Evolutionary conservation across 176 grass and related monocot genomes (phyloP), one percentile per base, ranked within the genome.

Genomic region (Dactylis glomerata): DNA sequence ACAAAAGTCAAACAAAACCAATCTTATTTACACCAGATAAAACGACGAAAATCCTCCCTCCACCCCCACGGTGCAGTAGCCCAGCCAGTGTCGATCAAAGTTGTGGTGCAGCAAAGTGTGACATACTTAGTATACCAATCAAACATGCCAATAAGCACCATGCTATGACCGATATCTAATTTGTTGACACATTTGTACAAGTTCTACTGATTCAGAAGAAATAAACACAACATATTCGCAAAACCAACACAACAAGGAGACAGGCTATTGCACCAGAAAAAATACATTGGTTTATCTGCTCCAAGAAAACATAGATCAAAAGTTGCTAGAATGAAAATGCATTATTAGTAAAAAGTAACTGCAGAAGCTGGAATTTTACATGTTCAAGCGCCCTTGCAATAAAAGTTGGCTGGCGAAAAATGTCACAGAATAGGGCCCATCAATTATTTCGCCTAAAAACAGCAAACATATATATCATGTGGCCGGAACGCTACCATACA

Each of bases 391-490:
- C 54, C 46, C 74, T 32, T 19, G 76, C 36, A 59, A n/a, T 41
- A 40, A 14, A 68, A 34, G 32, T 41, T 41, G 10, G 34, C 31
- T 26, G 50, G 71, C 4, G 7, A 68, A 2, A 70, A 44, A 24
- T n/a, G 6, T 27, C 47, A 76, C 9, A 17, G 5, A 31, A 80
- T 32, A 23, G 22, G 50, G 40, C 32, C 75, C 66, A 41, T 40
- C 10, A 71, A 86, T 86, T 90, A 86, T 90, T 82, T 75, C 19
- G 1, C 50, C 6, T 20, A 23, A 72, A 72, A 46, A 77, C 4
- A 36, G 8, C 16, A 67, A 67, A 27, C 2, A 22, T 33, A 10
- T 36, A 47, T 10, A 38, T 24, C 59, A 76, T 75, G 69, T 20
- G 6, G 31, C 16, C 0, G 36, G 36, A 69, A 41, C 41, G 0